These are phyloP conservation scores for Boletus holoroseus DNA, from an alignment of 1,284 basidiomycete species.

Conservation along the genomic window DNA sequence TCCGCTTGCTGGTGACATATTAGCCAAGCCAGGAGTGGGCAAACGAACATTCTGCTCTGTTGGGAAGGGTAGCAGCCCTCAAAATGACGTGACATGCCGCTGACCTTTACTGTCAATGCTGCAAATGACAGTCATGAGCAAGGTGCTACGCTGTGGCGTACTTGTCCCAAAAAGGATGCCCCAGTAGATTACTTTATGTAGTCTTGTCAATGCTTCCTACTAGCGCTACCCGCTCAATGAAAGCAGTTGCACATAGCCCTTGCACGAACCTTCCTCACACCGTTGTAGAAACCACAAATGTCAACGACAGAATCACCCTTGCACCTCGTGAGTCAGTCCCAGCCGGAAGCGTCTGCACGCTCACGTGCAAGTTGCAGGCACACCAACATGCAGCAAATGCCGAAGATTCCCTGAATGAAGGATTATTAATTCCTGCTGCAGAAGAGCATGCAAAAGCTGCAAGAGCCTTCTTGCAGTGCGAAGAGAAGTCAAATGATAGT, in stretches of 20 bases:
- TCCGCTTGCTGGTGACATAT: too few species aligned
- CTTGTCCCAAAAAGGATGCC: slow-evolving; percentile 14
- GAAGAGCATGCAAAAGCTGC: slow-evolving; percentile 65
- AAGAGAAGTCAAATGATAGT: slow-evolving; percentile 64
- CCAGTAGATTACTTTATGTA: slow-evolving; percentile 8
- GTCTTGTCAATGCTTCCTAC: background rate
- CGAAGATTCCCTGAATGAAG: slow-evolving; percentile 59
- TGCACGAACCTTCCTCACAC: slow-evolving; percentile 1
- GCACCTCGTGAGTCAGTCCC: slow-evolving; percentile 24
- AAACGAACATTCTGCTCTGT: too few species aligned
- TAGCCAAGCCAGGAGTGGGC: too few species aligned
- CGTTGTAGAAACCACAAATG: slow-evolving; percentile 14
- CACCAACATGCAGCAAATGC: slow-evolving; percentile 77
- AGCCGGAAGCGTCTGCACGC: background rate
- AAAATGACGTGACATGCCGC: too few species aligned
- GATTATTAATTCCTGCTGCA: slow-evolving; percentile 61
- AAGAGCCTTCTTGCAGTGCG: slow-evolving; percentile 62
- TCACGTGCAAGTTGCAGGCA: slow-evolving; percentile 46
- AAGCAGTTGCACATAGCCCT: background rate
- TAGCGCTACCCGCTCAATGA: slow-evolving; percentile 10
- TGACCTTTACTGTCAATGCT: too few species aligned
- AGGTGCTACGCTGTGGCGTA: background rate
- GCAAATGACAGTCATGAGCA: too few species aligned
- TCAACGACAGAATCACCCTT: slow-evolving; percentile 26
- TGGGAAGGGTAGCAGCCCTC: too few species aligned